These are phyloP conservation scores for Talaromyces sp. DNA, from an alignment of 2,329 filamentous ascomycete species.

Conservation along the genomic window DNA sequence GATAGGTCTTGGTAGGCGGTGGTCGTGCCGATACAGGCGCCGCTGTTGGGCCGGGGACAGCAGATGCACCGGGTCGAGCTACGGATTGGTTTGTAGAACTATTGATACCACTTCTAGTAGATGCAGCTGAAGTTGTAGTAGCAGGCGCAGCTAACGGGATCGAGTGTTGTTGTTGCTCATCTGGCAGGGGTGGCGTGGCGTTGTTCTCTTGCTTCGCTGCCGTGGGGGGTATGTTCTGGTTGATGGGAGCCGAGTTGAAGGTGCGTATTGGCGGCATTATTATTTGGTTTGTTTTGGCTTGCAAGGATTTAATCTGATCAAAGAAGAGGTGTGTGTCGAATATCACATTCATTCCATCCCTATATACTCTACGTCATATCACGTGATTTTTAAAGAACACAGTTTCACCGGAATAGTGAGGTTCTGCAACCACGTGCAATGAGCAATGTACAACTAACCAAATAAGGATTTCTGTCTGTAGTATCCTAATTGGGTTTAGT, in stretches of 20 bases:
- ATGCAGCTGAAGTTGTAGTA: neutral
- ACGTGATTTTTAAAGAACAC: slow-evolving; percentile 7
- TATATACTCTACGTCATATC: slow-evolving; percentile 10
- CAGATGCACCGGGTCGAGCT: neutral
- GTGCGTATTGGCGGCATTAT: slow-evolving; percentile 22
- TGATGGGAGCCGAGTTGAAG: slow-evolving; percentile 23
- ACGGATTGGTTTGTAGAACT: neutral
- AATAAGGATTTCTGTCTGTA: no score
- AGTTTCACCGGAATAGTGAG: neutral
- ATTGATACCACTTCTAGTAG: neutral
- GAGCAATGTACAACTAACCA: no score
- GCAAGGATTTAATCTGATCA: neutral
- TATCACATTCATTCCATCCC: neutral
- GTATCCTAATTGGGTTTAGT: no score
- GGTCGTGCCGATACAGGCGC: neutral
- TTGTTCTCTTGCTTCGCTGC: neutral
- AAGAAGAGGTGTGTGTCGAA: neutral
- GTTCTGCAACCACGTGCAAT: no score
- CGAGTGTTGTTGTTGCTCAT: slow-evolving; percentile 30
- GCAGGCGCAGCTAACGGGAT: neutral
- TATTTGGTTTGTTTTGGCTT: neutral
- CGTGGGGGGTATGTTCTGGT: slow-evolving; percentile 19
- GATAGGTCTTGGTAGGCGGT: neutral
- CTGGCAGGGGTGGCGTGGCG: neutral
- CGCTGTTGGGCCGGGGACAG: neutral